Evolutionary conservation across 345 rosid genomes (phyloP), one percentile per base, ranked within the genome.

Genomic region (Barbarea vulgaris): DNA sequence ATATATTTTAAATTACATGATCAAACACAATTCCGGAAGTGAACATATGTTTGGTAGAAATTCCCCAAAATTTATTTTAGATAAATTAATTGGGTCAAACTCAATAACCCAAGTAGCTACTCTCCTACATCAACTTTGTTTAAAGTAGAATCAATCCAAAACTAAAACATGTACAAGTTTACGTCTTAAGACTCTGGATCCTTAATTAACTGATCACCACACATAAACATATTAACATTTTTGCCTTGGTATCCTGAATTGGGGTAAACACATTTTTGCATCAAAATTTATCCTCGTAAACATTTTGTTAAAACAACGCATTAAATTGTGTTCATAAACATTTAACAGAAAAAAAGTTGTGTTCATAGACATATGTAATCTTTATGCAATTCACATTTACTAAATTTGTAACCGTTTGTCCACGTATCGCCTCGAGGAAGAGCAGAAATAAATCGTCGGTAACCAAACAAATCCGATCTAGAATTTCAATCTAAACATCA

Each of bases 381-480:
- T 21, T 54, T 39, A 55, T 59, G 48, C 36, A 51, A 9, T 12
- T 51, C 56, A 60, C 54, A 28, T 56, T 44, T 4, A 36, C 19
- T 34, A 25, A n/a, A 8, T 5, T 18, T 21, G 12, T 41, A 18
- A 54, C 63, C 41, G 42, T 18, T 10, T 25, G 55, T 59, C 79
- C 74, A 59, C 79, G 69, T 60, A 31, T 60, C 46, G 18, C 17
- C 19, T 15, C 5, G 34, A 21, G 19, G 46, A 39, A 64, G 28
- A 14, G 48, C 64, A 24, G n/a, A 55, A 31, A 19, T 33, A 64
- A 74, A 44, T 47, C 53, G 70, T 61, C 75, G 58, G 79, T 42
- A 69, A 69, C 73, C 28, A 42, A 54, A 76, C 64, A 69, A 51
- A 53, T 62, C 69, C 63, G 50, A 61, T 69, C 69, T 75, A 75